Evolutionary conservation across 139 green algal species (phyloP), one percentile per base, ranked within the genome.

Genomic region (Volvox reticuliferus): DNA sequence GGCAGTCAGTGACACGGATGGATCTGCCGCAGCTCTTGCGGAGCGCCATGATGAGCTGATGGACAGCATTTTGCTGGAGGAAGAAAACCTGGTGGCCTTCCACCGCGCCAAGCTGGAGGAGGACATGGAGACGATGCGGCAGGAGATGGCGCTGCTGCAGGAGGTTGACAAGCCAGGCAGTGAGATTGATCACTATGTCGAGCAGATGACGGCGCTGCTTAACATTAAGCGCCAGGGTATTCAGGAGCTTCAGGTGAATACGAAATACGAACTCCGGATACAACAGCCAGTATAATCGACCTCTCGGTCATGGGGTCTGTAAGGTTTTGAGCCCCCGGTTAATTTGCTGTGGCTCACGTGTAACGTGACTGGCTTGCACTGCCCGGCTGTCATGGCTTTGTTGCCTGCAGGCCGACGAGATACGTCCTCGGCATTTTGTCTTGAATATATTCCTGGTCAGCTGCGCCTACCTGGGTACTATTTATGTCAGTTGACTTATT

Each of bases 61-160:
- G 95, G 94, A 98, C 75, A 92, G 88, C 83, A 97, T 99, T 36
- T 91, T 98, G 80, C 93, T 97, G 86, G 97, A 98, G 68, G 97
- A 99, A 91, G 97, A 99, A 88, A 94, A 97, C 68, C 95, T 99
- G 44, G 97, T 99, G 77, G 95, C 94, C 5, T 94, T 95, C 30
- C 98, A 99, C 94, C 93, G 97, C 21, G 86, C 93, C 88, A 95
- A 98, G 88, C 98, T 99, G 44, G 97, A 99, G 91, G 94, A 97
- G 75, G 96, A 94, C 61, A 99, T 99, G 97, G 95, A 97, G 44
- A 90, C 96, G 16, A 96, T 99, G 77, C 92, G 97, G 28, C 93
- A 91, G 63, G 93, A 95, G 82, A 95, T 97, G 91, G 92, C 77
- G 61, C 92, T 94, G 92, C 92, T 94, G 82, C 92, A 92, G 36